A percentile compares a stretch with the other conserved stretches of the same genome.
Evolutionary conservation across 345 rosid species (phyloP).

Genomic region (Angophora floribunda): DNA sequence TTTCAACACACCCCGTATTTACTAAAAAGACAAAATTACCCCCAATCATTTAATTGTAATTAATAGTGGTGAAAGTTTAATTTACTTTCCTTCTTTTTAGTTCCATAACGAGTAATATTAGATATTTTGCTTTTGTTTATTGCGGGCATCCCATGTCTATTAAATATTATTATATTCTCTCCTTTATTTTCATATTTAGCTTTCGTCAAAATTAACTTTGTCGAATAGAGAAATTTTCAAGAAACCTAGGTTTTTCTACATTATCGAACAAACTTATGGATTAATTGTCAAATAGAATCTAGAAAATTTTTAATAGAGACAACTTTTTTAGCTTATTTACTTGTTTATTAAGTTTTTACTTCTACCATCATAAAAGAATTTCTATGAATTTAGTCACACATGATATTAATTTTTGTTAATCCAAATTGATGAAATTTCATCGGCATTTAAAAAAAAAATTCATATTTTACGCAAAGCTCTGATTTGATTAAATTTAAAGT

Average conservation of each 20-base stretch:
- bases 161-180: not conserved
- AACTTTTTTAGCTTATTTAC: too few species aligned
- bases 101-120: not conserved
- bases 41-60: not conserved
- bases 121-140: not conserved
- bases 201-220: not conserved
- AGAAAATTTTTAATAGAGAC: not conserved
- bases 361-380: not conserved
- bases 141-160: not conserved
- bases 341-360: too few species aligned
- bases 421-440: not conserved
- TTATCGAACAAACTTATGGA: not conserved
- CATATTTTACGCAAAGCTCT: not conserved
- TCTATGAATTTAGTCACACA: not conserved
- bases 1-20: not conserved
- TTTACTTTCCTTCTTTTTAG: too few species aligned
- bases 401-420: not conserved
- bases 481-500: too few species aligned
- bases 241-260: not conserved
- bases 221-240: not conserved
- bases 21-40: not conserved
- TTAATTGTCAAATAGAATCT: too few species aligned
- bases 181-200: not conserved
- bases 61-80: too few species aligned
- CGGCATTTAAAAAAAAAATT: not conserved